Evolutionary conservation across 805 yeast genomes (phyloP), one percentile per base, ranked within the genome.

Genomic region (Kuraishia hungarica): DNA sequence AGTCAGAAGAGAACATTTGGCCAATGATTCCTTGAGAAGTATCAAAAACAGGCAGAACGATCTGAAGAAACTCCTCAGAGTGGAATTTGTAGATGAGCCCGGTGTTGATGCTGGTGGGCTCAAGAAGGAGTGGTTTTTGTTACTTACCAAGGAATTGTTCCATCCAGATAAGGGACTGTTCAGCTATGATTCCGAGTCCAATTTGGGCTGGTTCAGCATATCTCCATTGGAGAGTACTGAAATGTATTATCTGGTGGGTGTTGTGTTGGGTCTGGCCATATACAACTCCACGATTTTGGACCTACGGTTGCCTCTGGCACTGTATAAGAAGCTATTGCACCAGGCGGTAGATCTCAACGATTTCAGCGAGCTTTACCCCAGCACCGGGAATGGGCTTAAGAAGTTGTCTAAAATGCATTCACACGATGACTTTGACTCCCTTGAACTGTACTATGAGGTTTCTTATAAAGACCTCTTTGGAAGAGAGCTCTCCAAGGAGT

Each of bases 81-180:
- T 94, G 8, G 92, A 88, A 62, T 93, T 94, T 67, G 72, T 86
- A 2, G 84, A 84, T 57, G 99, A 93, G 64, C 96, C 92, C 0
- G 99, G 98, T 0, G 80, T 93, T 22, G 99, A 93, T 72, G 97
- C 91, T 0, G 98, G 99, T 1, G 99, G 99, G 0, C 75, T 93
- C 56, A 82, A 86, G 62, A 92, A 91, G 64, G 99, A 93, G 64
- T 93, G 99, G 99, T 92, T 94, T 67, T 73, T 83, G 51, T 69
- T 92, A 47, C 72, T 94, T 47, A 83, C 88, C 1, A 80, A 80
- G 56, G 85, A 86, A 24, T 67, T 93, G 1, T 87, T 92, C 64
- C 80, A 79, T 62, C 87, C 91, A 1, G 72, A 74, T 51, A 80
- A 83, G 35, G 90, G 89, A 0, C 75, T 91, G 67, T 84, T 94